phyloP scores from a whole-genome alignment of 1,284 basidiomycete genomes.

The Trametes hirsuta region DNA sequence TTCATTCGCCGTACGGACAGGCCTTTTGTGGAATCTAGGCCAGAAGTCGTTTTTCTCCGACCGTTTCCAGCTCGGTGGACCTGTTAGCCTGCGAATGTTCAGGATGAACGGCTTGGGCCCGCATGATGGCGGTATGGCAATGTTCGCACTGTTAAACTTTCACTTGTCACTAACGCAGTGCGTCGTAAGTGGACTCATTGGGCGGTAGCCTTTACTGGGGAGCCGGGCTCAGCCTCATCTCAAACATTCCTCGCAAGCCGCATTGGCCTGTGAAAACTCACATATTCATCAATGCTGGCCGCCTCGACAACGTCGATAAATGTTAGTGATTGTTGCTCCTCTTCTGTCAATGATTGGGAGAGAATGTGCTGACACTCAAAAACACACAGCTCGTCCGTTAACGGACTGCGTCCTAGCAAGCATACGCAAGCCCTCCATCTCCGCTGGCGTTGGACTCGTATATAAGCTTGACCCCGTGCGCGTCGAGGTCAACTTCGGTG shows the following conservation, averaged over 20 bases:
- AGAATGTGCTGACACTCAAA: constrained; percentile 4
- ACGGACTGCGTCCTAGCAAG: constrained; percentile 41
- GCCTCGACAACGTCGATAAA: constrained; percentile 69
- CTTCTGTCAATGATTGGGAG: constrained; percentile 8
- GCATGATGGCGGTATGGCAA: constrained; percentile 68
- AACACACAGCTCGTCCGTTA: constrained; percentile 41
- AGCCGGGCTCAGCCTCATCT: constrained; percentile 79
- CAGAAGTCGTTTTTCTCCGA: constrained; percentile 71
- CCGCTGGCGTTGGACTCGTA: constrained; percentile 88
- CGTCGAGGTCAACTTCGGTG: constrained; percentile 90
- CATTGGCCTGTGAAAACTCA: constrained; percentile 93
- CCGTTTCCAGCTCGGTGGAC: constrained; percentile 93
- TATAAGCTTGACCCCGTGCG: constrained; percentile 87
- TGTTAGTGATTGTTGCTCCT: constrained; percentile 44
- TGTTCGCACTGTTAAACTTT: neutral
- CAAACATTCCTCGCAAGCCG: constrained; percentile 76
- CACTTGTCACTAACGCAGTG: neutral
- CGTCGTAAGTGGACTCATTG: constrained; percentile 66
- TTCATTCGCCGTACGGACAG: constrained; percentile 65
- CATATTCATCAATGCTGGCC: constrained; percentile 84
- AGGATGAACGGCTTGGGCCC: constrained; percentile 85
- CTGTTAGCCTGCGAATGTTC: constrained; percentile 89
- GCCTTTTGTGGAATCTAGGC: constrained; percentile 60
- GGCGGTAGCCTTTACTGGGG: constrained; percentile 93
- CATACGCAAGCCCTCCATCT: constrained; percentile 64